Base-by-base conservation (phyloP, 148 eudicot species). In the Pharnaceum exiguum region DNA sequence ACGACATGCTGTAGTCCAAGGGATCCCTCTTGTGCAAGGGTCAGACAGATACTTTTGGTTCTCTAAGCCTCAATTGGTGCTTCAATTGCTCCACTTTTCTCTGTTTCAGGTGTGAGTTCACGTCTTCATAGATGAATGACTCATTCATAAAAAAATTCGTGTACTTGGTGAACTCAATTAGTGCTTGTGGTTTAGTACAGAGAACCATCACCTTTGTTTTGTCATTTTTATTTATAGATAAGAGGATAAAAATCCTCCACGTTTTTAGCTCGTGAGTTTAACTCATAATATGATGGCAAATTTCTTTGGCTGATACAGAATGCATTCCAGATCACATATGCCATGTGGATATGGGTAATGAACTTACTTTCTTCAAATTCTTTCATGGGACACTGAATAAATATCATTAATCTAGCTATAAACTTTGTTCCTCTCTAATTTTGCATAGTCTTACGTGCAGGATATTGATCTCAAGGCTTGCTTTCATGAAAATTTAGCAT, bases 21-120 rank as follows among this genome's bases (percentile, higher is more conserved):
- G 98, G 13, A 91, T 88, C 28, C 98, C 98, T 31, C 87, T 87
- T 28, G 94, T 91, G 46, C 81, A 82, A 79, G 94, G 83, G 64
- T 91, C 98, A 2, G 88, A 91, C 75, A 62, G 69, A 39, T 81
- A 82, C 52, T 91, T 91, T 51, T 91, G 98, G 98, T 83, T 91
- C 58, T 74, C 81, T 51, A 71, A 70, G 57, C 98, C 98, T 68
- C 86, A 70, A 15, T 62, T 91, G 19, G 72, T 87, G 49, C 96
- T 91, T 52, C 73, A 83, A 68, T 83, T 88, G 42, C 79, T 93
- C 26, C 98, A 88, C 66, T 93, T 88, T 40, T 71, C 82, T 12
- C 46, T 88, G 40, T 88, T 88, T 76, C 96, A 91, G 96, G 96
- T 91, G 75, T 46, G 5, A 10, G 12, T 22, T 44, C 10, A 11